Base-by-base conservation (phyloP, 2,329 filamentous ascomycete species). In the Hypocrella siamensis region DNA sequence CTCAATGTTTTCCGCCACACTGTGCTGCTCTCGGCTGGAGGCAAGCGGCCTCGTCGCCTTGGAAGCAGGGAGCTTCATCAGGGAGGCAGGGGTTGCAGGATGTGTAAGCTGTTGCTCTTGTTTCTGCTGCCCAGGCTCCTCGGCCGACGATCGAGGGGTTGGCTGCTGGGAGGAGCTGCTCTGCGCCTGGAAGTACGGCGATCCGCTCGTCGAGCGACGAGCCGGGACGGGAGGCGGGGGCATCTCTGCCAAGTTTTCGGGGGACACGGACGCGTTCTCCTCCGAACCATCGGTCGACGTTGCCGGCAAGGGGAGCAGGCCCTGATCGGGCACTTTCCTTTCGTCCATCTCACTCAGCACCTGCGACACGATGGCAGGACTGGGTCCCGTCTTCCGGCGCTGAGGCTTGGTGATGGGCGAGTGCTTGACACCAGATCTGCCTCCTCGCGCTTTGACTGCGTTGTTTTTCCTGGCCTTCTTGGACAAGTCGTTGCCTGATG, bases 81-180 rank as follows among this genome's bases (percentile, higher is more conserved):
- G 57, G 6, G 85, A 93, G 7, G 86, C 83, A 1, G 85, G 85
- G 1, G 85, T 93, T 2, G 83, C 85, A 9, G 82, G 81, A 32
- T 75, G 71, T 43, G 57, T 11, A 7, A 7, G 60, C 31, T 60
- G 61, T 16, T 33, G 39, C 16, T 28, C 17, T 16, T 24, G 27
- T 16, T 32, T 28, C 27, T 29, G 14, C 19, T 33, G 38, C 15
- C 21, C 35, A 21, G 31, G 31, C 27, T 35, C 33, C n/a, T 34
- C 35, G 2, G 31, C 21, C 25, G 31, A 15, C 10, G 35, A 34
- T 9, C 31, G 37, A 26, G 31, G 32, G n/a, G 25, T 36, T 3
- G 45, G 44, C 18, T 47, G 46, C 30, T 46, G 43, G 11, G 44
- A 39, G 27, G 36, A 44, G 17, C 42, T 44, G 29, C 53, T 61